Evolutionary conservation across 192 early-diverging fungal genomes (phyloP), one percentile per base, ranked within the genome.

Genomic region (Blastocladiella britannica): DNA sequence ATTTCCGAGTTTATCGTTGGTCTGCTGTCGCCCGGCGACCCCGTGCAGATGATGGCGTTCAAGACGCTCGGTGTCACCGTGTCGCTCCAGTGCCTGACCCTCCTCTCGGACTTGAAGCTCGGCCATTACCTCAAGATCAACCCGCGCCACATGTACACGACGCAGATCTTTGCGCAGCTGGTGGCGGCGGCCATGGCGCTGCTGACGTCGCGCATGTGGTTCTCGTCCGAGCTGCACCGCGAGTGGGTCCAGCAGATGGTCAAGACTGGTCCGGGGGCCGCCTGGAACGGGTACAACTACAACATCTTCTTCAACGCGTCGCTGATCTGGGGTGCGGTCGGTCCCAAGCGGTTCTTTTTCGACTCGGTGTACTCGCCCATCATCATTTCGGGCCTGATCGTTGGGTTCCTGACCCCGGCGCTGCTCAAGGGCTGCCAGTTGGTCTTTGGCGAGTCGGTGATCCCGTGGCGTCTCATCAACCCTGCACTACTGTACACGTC

Each of bases 1-100:
- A 72, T 91, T 25, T 84, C 83, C 47, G 86, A 93, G 71, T 82
- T 88, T 57, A 75, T 90, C 56, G 82, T 80, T 53, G 90, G 90
- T 57, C 84, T 83, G 56, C 71, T 84, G 4, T 65, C 82, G 43
- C 85, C 86, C 6, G 90, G 88, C 25, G 68, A 89, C 55, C 76
- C 85, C 15, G 82, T 89, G 29, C 82, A 79, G 60, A 86, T 88
- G 54, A 80, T 88, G 30, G 78, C 82, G 3, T 93, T 89, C 77
- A 93, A 93, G 69, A 82, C 85, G 12, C 78, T 85, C 56, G 85
- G 84, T 52, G 82, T 80, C 64, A 89, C 82, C 57, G 74, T 80
- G 4, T 72, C 87, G 69, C 65, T 71, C n/a, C 90, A 96, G 70
- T 82, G 79, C 31, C 63, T 92, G 28, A 72, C 72, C 25, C 79